A percentile compares a stretch with the other conserved stretches of the same genome.
Conservation (phyloP, 1,284 basidiomycete genomes). For the Irpex lacteus region DNA sequence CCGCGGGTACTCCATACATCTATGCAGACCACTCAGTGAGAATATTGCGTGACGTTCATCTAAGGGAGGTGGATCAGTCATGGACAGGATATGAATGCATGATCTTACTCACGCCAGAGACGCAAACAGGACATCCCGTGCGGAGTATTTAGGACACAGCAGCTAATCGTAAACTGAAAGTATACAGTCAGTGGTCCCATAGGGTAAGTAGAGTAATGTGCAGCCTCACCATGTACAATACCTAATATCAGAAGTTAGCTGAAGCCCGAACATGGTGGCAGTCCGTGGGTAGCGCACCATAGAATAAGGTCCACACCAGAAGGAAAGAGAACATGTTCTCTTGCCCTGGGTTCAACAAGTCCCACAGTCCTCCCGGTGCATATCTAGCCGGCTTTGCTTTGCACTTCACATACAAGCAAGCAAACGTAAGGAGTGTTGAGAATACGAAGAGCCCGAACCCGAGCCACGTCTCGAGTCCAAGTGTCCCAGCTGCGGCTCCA, state of each 20-base stretch:
- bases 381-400: conserved; percentile 57
- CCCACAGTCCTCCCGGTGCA: conserved; percentile 57
- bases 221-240: not conserved
- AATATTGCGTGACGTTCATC: too few relatives aligned
- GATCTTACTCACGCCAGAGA: too few relatives aligned
- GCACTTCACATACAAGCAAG: conserved; percentile 71
- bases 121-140: not conserved
- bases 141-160: not conserved
- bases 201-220: not conserved
- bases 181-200: not conserved
- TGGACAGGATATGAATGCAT: too few relatives aligned
- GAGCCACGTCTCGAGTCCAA: conserved; percentile 79
- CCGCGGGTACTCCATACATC: too few relatives aligned
- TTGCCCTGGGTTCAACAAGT: conserved; percentile 76
- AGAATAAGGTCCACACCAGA: conserved; percentile 87
- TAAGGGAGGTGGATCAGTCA: too few relatives aligned
- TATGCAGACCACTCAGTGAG: too few relatives aligned
- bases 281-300: conserved; percentile 50
- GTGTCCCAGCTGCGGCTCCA: conserved; percentile 81
- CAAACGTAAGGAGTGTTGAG: conserved; percentile 65
- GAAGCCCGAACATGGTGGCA: not conserved
- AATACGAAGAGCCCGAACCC: conserved; percentile 79
- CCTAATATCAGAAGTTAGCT: not conserved
- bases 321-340: conserved; percentile 87
- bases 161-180: conserved; percentile 46